Evolutionary conservation across 1,284 basidiomycete species (phyloP), one percentile per base, ranked within the genome.

Genomic region (Irpex sp.): DNA sequence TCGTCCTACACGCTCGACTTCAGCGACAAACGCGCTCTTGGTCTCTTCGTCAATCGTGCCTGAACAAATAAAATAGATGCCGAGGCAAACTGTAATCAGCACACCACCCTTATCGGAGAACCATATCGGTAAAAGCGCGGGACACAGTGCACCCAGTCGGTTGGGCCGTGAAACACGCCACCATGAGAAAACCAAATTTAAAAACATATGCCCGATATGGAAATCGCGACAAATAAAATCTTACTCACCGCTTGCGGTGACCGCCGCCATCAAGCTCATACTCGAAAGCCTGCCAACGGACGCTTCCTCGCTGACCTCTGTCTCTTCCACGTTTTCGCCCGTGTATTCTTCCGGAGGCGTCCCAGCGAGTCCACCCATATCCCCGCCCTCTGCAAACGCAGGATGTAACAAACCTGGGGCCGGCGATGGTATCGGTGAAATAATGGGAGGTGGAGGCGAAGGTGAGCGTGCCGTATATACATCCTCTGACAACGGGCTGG

Each of bases 261-360:
- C 88, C 5, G 93, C 91, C 40, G 93, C 94, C 77, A 98, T 93
- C 62, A 98, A 78, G 72, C 93, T 96, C 90, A 98, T 94, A 65
- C 94, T 95, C 5, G 94, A 93, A 61, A 97, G 82, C 63, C 95
- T 85, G 2, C 96, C 96, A 15, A 96, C 85, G 1, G 92, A 88
- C 11, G 92, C 93, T 73, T 97, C 94, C 69, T 85, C 81, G 56
- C 75, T 77, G 15, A 79, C 74, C 57, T 82, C 79, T 36, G 74
- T 74, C 17, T 78, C 67, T 8, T 67, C 70, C 31, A 65, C 66
- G 64, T 44, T 55, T 62, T 40, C 66, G 63, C 36, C 68, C 65
- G 34, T 58, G 47, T 37, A 54, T 58, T 31, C 52, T 59, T 38
- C 57, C 44, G n/a, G 19, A 9, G 26, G 44, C 13, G 36, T 57